Evolutionary conservation across 2,329 filamentous ascomycete species (phyloP), one percentile per base, ranked within the genome.

Genomic region (Aspergillus vadensis): DNA sequence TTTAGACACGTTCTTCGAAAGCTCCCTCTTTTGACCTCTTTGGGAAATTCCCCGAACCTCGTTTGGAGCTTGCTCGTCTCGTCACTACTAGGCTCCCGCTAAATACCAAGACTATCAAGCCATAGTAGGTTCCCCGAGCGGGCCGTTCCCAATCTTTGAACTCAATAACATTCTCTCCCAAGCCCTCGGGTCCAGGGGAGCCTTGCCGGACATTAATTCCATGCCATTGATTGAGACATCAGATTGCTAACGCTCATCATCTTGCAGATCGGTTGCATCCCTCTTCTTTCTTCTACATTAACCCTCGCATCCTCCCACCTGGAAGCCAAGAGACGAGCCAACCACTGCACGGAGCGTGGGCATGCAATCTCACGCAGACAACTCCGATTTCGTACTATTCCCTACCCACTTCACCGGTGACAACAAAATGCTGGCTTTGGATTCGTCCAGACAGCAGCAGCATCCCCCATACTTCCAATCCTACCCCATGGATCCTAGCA

Each of bases 341-440:
- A 50, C 56, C 61, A 55, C 50, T 56, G 49, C 58, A 38, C 59
- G 36, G 50, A 39, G 52, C 56, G 39, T 55, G 61, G 58, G 59
- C 59, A 69, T 69, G 68, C 65, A 67, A 61, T 63, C 32, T 51
- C 66, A 64, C 48, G 47, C 23, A 15, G 55, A 57, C n/a, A 58
- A 57, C 27, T 25, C 61, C 52, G 67, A 70, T 38, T 70, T 69
- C 50, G 60, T 67, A 52, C 63, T 69, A 14, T 69, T 63, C 38
- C 63, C 63, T 48, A 41, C 59, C 12, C 59, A 60, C 57, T 55
- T 53, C 41, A 51, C 52, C 38, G 32, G 58, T 59, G 50, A 62
- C 36, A 41, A 49, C 65, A 61, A 58, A 47, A 77, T 75, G 73
- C 60, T 76, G 55, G 72, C 73, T n/a, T 27, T 75, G 21, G 72